Evolutionary conservation across 768 basidiomycete genomes (phyloP), one percentile per base, ranked within the genome.

Genomic region (Chalciporus pseudorubinellus): DNA sequence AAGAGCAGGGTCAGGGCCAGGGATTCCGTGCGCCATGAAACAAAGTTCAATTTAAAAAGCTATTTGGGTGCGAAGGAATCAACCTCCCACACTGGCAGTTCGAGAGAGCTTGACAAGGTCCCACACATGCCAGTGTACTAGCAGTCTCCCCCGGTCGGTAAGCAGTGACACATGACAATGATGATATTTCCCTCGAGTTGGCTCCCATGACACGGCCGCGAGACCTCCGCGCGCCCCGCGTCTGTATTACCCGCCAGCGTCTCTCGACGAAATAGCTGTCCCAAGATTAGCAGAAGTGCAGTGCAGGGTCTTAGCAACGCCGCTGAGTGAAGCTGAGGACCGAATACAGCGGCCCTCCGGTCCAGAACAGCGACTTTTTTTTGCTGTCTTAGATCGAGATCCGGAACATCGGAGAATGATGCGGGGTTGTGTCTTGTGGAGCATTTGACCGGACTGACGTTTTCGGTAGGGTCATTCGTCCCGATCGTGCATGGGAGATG

Each of bases 341-440:
- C 43, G 41, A 56, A 56, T 56, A 38, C 66, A 66, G 64, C 64
- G 64, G 52, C 50, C 29, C 61, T 57, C 66, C 66, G 66, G 60
- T 68, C 53, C 38, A 52, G 46, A 41, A 50, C 65, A 66, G 65
- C 65, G 65, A 63, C 18, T 34, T 20, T 51, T 54, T 52, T 51
- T 54, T 52, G 49, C 46, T n/a, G 36, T 55, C 59, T 53, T 52
- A 52, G 50, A 65, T 64, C 62, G 60, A 65, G 63, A 63, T 68
- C 49, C 51, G 66, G 60, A 48, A 56, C 49, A 57, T 55, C 65
- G 64, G 58, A 34, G 21, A 55, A 49, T 53, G 56, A 60, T 57
- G 63, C 44, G 64, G 64, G 64, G 63, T 26, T 26, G 26, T 50
- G 33, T 19, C 39, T 58, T 47, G 50, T 38, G 49, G 46, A 52